A percentile compares a stretch with the other conserved stretches of the same genome.
phyloP scores from a whole-genome alignment of 345 rosid species.

The Gossypium australe region DNA sequence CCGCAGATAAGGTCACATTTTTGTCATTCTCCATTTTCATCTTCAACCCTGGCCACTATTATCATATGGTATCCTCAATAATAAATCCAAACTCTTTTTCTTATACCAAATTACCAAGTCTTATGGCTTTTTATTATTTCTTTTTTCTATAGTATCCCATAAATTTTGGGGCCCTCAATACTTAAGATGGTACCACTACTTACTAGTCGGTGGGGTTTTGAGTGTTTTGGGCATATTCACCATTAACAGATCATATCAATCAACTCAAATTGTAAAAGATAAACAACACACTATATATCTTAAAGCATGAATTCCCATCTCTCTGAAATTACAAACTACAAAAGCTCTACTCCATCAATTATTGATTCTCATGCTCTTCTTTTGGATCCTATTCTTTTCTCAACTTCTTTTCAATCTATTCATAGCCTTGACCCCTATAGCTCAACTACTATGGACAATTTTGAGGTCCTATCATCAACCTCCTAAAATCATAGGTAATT shows the following conservation, averaged over 20 bases:
- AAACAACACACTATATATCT: no score
- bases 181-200: no score
- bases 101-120: no score
- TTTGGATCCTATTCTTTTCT: constrained; percentile 4
- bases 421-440: not conserved
- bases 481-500: not conserved
- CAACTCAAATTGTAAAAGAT: not conserved
- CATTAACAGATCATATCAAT: not conserved
- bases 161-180: no score
- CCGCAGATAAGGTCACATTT: not conserved
- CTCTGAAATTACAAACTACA: not conserved
- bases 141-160: no score
- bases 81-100: no score
- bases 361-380: not conserved
- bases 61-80: no score
- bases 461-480: not conserved
- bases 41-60: not conserved
- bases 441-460: not conserved
- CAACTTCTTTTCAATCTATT: constrained; percentile 3
- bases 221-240: not conserved
- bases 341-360: not conserved
- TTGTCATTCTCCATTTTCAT: not conserved
- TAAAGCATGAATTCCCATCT: not conserved
- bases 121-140: no score
- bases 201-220: no score